Evolutionary conservation across 768 basidiomycete species (phyloP), one percentile per base, ranked within the genome.

Genomic region (Hortiboletus flavorubellus): DNA sequence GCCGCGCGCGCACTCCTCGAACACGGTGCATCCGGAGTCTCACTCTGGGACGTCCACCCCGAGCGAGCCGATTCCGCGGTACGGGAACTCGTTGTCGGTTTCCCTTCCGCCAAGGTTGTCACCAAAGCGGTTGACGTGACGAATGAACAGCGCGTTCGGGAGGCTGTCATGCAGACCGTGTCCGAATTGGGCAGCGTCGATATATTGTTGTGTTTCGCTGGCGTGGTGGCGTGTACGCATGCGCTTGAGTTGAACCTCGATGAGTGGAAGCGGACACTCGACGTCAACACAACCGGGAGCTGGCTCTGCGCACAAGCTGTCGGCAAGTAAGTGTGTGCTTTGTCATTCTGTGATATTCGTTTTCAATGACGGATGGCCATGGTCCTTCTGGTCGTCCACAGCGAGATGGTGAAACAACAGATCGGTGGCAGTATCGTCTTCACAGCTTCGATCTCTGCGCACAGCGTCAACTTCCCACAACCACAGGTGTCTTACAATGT

Each of bases 231-330:
- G 7, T 68, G 67, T 26, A 59, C 59, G 5, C 70, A 74, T 42
- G 71, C 75, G 2, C 59, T 65, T 31, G 70, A 76, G 16, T 49
- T 75, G 45, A 43, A 41, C 16, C 40, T 68, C 1, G 68, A 68
- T 21, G 68, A 73, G 35, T 80, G 75, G 75, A 67, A 62, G 53
- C 63, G 67, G 29, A 69, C 75, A 7, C 49, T 77, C 26, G 76
- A 78, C 43, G 63, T 76, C 40, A 80, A 78, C 50, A 71, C 72
- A 16, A 80, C 74, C 6, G 79, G 77, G 18, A 75, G 75, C 44
- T 78, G 74, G 75, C 54, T 78, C 46, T 78, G 76, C 51, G 76
- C 76, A 9, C 72, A 76, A 53, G 69, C 75, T 1, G 75, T 72
- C 31, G 73, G 70, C 47, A 75, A 67, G 78, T 74, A 46, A 47